Conservation (phyloP, 176 grass and related monocot genomes). For the Chrysopogon serrulatus region DNA sequence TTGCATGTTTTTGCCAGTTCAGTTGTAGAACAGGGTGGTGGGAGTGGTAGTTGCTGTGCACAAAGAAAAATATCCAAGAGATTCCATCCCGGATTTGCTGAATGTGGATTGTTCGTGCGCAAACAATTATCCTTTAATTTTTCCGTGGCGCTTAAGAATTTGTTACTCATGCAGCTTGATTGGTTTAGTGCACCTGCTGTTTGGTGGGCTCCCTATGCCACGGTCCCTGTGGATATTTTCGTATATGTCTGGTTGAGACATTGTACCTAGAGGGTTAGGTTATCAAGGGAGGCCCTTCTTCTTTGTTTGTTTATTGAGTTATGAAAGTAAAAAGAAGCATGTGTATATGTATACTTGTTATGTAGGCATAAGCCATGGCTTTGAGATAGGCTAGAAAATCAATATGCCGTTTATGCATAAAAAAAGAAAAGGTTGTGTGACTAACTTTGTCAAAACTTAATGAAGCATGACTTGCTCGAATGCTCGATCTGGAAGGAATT, state of each 20-base stretch:
- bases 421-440: background rate
- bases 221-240: no score
- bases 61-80: constrained; percentile 1
- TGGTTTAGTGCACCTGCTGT: constrained; percentile 15
- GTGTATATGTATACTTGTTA: no score
- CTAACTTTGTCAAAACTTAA: background rate
- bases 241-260: no score
- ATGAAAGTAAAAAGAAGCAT: no score
- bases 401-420: no score
- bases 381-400: background rate
- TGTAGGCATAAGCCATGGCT: no score
- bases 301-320: background rate
- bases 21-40: background rate
- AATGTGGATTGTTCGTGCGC: constrained; percentile 8
- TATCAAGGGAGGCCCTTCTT: background rate
- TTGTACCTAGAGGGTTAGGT: background rate
- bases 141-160: background rate
- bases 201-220: background rate
- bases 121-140: background rate
- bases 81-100: constrained; percentile 30
- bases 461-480: background rate
- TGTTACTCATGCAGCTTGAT: background rate
- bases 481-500: background rate
- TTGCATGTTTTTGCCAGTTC: constrained; percentile 18
- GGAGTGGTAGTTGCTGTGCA: constrained; percentile 24